Conservation (phyloP, 768 basidiomycete species). For the Postia placenta region DNA sequence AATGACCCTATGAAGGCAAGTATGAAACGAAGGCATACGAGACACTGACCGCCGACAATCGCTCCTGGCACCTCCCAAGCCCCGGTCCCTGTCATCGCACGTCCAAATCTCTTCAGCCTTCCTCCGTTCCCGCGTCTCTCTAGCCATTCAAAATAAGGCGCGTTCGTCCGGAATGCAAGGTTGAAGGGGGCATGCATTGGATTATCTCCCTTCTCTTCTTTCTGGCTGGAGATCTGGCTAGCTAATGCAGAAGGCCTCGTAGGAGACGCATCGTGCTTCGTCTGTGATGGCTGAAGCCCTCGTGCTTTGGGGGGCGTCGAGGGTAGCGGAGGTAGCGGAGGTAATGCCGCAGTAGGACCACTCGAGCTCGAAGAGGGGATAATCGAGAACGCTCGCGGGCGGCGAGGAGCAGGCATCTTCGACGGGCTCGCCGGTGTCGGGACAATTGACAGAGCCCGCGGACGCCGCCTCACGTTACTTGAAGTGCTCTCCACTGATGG, state of each 20-base stretch:
- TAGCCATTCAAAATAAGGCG: constrained; percentile 65
- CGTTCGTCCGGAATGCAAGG: constrained; percentile 52
- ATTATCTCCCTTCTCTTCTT: background rate
- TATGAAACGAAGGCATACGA: background rate
- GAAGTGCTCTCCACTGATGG: background rate
- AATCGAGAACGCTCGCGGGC: background rate
- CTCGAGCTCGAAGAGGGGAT: background rate
- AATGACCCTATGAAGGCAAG: background rate
- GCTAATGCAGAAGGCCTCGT: too few species aligned
- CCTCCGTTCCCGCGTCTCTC: constrained; percentile 45
- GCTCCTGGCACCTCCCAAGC: constrained; percentile 52
- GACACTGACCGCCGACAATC: constrained; percentile 18
- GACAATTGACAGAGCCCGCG: background rate
- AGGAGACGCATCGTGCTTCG: background rate
- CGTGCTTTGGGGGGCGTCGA: background rate
- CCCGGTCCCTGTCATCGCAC: constrained; percentile 68
- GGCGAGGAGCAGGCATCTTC: background rate
- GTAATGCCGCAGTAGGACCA: background rate
- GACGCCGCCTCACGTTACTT: background rate
- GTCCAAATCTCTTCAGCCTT: constrained; percentile 62
- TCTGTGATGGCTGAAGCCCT: background rate
- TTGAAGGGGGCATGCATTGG: constrained; percentile 64
- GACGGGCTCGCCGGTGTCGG: background rate
- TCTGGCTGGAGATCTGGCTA: background rate
- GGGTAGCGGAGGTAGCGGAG: background rate